Base-by-base conservation (phyloP, 1,139 yeast genomes). In the Debaryomyces robertsiae region DNA sequence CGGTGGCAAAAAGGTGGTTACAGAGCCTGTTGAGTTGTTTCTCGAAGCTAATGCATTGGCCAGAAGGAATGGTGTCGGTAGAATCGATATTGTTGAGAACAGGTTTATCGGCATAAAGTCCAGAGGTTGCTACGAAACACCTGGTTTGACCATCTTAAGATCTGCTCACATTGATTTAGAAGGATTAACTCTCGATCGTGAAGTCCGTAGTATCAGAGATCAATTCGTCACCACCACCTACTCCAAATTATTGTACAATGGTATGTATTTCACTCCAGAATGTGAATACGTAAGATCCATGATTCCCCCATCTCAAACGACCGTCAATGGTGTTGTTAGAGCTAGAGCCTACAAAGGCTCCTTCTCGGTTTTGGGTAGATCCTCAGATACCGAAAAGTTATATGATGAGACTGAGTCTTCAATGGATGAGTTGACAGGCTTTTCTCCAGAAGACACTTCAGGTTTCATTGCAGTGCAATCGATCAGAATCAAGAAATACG, bases 71-170 rank as follows among this genome's bases (percentile, higher is more conserved):
- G 98, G 98, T 76, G 96, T 93, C 49, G 98, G 98, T 67, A 89
- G 98, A 79, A 86, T 93, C 64, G 98, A 93, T 71, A 93, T 93
- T 61, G 98, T 93, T 54, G 98, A 93, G 75, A 90, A 93, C 79
- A 88, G 98, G 77, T 93, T 93, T 69, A 93, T 93, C 61, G 98
- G 98, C 67, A 87, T 93, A 69, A 93, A 93, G 73, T 91, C 98
- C 51, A 88, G 98, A 78, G 98, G 98, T 45, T 93, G 98, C 77
- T 93, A 93, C 74, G 98, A 93, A 74, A 95, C 98, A 52, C 98
- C 98, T 54, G 98, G 98, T 66, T 82, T 93, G 61, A 91, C 98
- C 50, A 69, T 93, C 52, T 83, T 93, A 71, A 88, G 98, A 81
- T 70, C 81, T 42, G 87, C 98, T 40, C 98, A 93, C 71, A 81